A percentile compares a stretch with the other conserved stretches of the same genome.
Evolutionary conservation across 1,139 yeast genomes (phyloP).

Genomic region (Hemisphaericaspora lyxosophila): DNA sequence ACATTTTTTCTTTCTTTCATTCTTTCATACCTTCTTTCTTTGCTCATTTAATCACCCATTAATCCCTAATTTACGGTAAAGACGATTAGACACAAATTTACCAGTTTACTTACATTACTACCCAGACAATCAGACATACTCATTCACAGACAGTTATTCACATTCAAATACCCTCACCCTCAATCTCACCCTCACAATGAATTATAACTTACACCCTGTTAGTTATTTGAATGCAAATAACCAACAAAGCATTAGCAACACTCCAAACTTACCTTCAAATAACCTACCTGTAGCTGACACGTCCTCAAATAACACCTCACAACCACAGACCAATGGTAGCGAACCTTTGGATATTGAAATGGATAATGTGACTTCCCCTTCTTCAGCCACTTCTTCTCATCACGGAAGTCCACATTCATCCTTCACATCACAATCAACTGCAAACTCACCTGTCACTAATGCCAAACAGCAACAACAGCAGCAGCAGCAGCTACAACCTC

Average conservation of each 20-base stretch:
- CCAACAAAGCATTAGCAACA: constrained; percentile 7
- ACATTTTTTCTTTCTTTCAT: background rate
- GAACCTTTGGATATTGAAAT: constrained; percentile 25
- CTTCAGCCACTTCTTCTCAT: constrained; percentile 28
- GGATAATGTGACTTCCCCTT: constrained; percentile 29
- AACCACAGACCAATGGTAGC: background rate
- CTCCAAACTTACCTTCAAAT: background rate
- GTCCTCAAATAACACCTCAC: constrained; percentile 5
- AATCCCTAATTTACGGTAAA: no score
- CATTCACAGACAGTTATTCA: background rate
- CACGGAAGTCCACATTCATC: constrained; percentile 33
- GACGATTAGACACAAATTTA: no score
- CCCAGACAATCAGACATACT: background rate
- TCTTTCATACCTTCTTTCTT: background rate
- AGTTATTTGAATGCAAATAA: constrained; percentile 43
- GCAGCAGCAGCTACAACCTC: constrained; percentile 6
- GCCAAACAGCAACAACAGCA: constrained; percentile 13
- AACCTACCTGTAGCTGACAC: background rate
- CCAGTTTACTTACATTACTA: no score
- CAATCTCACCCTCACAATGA: no score
- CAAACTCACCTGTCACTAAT: constrained; percentile 33
- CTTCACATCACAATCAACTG: constrained; percentile 39
- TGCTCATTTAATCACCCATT: no score
- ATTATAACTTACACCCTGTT: constrained; percentile 47
- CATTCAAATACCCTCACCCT: no score